Percentiles rank a stretch among this genome's conserved stretches.
These are phyloP conservation scores for Cyberlindnera galapagoensis DNA, from an alignment of 805 yeast genomes.

Conservation along the genomic window DNA sequence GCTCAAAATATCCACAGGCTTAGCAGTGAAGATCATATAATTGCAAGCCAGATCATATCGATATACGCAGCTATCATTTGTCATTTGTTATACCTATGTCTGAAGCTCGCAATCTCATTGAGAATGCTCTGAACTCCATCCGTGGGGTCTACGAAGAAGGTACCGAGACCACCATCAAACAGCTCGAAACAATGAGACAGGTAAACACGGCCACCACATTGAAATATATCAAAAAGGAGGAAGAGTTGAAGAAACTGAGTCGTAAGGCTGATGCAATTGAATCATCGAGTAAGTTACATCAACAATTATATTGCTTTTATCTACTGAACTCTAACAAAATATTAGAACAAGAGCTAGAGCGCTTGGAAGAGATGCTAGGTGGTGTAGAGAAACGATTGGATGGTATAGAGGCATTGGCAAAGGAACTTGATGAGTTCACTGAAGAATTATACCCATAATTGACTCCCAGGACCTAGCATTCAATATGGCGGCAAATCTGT, in stretches of 20 bases:
- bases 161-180: slow-evolving; percentile 30
- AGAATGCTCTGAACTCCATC: slow-evolving; percentile 26
- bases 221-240: slow-evolving; percentile 42
- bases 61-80: too few species aligned
- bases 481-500: not conserved
- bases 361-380: slow-evolving; percentile 6
- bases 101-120: slow-evolving; percentile 13
- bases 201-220: slow-evolving; percentile 53
- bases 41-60: too few species aligned
- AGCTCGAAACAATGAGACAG: slow-evolving; percentile 45
- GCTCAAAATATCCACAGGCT: too few species aligned
- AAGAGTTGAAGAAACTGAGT: slow-evolving; percentile 28
- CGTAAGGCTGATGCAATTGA: slow-evolving; percentile 16
- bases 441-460: slow-evolving; percentile 3
- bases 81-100: slow-evolving; percentile 7
- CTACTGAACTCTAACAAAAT: too few species aligned
- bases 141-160: slow-evolving; percentile 31
- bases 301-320: slow-evolving; percentile 5
- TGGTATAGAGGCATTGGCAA: slow-evolving; percentile 13
- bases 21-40: too few species aligned
- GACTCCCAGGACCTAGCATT: not conserved
- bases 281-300: slow-evolving; percentile 15
- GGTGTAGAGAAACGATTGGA: slow-evolving; percentile 12
- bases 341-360: slow-evolving; percentile 25
- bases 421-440: slow-evolving; percentile 16